phyloP scores from a whole-genome alignment of 2,329 filamentous ascomycete species.

The Diaporthe ilicicola region DNA sequence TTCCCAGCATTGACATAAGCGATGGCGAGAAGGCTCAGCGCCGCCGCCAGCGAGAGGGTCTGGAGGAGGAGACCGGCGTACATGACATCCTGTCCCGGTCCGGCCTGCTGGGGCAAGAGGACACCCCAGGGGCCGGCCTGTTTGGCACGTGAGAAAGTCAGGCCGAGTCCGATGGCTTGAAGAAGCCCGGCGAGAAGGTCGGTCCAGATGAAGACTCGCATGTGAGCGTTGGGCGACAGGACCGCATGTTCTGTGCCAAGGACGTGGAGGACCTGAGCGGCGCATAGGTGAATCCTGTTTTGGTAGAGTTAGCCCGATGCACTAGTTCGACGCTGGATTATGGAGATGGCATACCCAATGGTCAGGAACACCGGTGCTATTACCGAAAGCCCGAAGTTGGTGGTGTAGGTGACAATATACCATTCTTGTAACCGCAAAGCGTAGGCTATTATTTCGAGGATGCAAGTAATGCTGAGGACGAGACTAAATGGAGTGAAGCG shows the following conservation, averaged over 20 bases:
- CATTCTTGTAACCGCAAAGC: conserved; percentile 27
- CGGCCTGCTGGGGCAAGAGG: conserved; percentile 16
- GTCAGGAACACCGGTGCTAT: conserved; percentile 42
- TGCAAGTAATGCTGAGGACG: conserved; percentile 26
- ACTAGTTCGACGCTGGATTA: background rate
- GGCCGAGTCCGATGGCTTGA: conserved; percentile 40
- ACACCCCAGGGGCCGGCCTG: conserved; percentile 28
- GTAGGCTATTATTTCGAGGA: conserved; percentile 26
- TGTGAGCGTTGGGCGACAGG: conserved; percentile 37
- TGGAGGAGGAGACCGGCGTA: conserved; percentile 40
- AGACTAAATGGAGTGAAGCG: conserved; percentile 28
- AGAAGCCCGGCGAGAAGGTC: conserved; percentile 40
- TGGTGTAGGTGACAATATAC: conserved; percentile 19
- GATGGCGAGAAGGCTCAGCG: conserved; percentile 38
- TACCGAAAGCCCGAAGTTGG: conserved; percentile 33
- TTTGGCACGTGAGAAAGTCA: conserved; percentile 40
- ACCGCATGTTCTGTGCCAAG: conserved; percentile 43
- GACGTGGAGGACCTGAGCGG: conserved; percentile 38
- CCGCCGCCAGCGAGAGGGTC: conserved; percentile 37
- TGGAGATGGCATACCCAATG: conserved; percentile 36
- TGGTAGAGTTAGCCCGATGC: background rate
- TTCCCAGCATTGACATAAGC: conserved; percentile 37
- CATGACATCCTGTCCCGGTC: conserved; percentile 34
- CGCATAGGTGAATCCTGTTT: conserved; percentile 41
- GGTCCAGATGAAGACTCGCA: conserved; percentile 39